Evolutionary conservation across 768 basidiomycete species (phyloP).

Genomic region (Calocybe gangraenosa): DNA sequence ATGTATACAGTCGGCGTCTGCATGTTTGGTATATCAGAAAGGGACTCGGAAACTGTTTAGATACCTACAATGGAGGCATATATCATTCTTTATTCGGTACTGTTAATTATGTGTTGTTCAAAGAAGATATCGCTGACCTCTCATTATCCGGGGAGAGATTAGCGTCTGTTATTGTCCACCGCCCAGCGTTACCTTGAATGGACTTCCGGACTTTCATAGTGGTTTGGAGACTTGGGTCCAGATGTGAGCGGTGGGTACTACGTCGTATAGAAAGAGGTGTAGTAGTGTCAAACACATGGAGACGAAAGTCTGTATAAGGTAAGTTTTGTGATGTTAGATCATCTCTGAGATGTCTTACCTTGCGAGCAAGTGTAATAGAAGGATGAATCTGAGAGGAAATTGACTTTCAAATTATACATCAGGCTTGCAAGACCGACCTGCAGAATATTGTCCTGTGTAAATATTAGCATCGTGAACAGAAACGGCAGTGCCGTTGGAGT

Average conservation of each 20-base stretch:
- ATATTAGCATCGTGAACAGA: constrained; percentile 69
- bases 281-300: constrained; percentile 84
- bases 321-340: not conserved
- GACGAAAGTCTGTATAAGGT: constrained; percentile 65
- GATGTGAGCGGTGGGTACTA: constrained; percentile 18
- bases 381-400: constrained; percentile 55
- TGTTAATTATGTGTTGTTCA: no score
- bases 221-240: constrained; percentile 28
- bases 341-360: constrained; percentile 37
- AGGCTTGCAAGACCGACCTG: constrained; percentile 44
- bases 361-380: constrained; percentile 94
- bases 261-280: constrained; percentile 43
- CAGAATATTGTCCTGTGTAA: constrained; percentile 83
- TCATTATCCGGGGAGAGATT: constrained; percentile 88
- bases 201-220: constrained; percentile 51
- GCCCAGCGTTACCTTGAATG: constrained; percentile 70
- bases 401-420: constrained; percentile 6
- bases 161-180: constrained; percentile 95
- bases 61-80: constrained; percentile 81
- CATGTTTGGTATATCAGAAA: constrained; percentile 2
- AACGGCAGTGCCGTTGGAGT: constrained; percentile 76
- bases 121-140: constrained; percentile 39
- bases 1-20: constrained; percentile 72
- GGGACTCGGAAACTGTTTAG: not conserved
- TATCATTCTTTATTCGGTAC: constrained; percentile 61